Base-by-base conservation (phyloP, 176 grass and related monocot genomes). In the Triticum urartu region DNA sequence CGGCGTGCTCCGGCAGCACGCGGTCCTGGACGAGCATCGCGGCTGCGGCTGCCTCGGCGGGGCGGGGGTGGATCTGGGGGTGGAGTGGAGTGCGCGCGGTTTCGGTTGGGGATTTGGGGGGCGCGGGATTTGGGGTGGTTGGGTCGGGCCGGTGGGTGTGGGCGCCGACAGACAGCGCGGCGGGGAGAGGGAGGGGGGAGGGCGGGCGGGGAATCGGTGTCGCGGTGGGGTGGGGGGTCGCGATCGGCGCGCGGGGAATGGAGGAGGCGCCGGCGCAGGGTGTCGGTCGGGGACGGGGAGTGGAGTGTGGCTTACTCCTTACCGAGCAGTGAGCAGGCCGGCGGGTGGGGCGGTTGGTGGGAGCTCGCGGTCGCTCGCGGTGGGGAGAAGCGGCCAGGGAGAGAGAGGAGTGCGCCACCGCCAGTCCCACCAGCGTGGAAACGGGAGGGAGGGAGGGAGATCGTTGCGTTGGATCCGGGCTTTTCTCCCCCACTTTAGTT, bases 11-110 rank as follows among this genome's bases (percentile, higher is more conserved):
- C 68, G 85, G 87, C 26, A 88, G 83, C 5, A 17, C 6, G 73
- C 95, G 89, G 69, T 92, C 93, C 85, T 98, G 93, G 67, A 98
- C 95, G 48, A 93, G 89, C 95, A 98, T 98, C 85, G 33, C 64
- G n/a, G 21, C 74, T 26, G 40, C 36, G 82, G 54, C 35, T 17
- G 11, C 73, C 14, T 50, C 17, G 40, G 26, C 36, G 67, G 26
- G 40, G 26, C 36, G 67, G 42, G 40, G 76, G 72, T 12, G 62
- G 86, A 90, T 89, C 81, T 84, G 86, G 30, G 3, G 10, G 76
- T 25, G 54, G 54, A 34, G 50, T 22, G 75, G 65, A 40, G 54
- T 45, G 82, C 17, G 64, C 4, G 42, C 28, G 79, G 71, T 25
- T 54, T 71, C 79, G 64, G 78, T 71, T 82, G 72, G 82, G 72